A percentile compares a stretch with the other conserved stretches of the same genome.
These are phyloP conservation scores for Aphanomyces astaci DNA, from an alignment of 352 stramenopile genomes.

Conservation along the genomic window DNA sequence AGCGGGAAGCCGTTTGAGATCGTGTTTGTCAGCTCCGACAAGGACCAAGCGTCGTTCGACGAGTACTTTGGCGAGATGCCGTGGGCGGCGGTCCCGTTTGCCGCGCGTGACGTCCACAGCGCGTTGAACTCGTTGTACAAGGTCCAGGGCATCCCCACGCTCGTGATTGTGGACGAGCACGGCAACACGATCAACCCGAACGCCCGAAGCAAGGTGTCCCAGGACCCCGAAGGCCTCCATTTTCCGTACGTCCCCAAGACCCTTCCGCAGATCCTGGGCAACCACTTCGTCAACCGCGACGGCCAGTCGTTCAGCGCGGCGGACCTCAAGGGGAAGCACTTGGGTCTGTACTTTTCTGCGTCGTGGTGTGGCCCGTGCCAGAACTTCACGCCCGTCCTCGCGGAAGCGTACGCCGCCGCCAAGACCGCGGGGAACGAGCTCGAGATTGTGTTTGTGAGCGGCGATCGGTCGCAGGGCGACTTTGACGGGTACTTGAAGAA, in stretches of 20 bases:
- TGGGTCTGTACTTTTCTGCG: slow-evolving; percentile 60
- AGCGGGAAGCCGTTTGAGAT: slow-evolving; percentile 85
- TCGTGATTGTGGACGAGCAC: slow-evolving; percentile 84
- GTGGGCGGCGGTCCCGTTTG: slow-evolving; percentile 91
- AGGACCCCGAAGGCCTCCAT: slow-evolving; percentile 1
- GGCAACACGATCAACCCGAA: slow-evolving; percentile 70
- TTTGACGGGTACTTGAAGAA: slow-evolving; percentile 3
- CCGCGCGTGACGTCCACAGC: slow-evolving; percentile 60
- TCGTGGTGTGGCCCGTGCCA: slow-evolving; percentile 51
- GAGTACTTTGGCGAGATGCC: slow-evolving; percentile 90
- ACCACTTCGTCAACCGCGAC: slow-evolving; percentile 1
- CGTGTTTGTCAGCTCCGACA: slow-evolving; percentile 84
- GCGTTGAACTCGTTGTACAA: slow-evolving; percentile 72
- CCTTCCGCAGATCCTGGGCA: not conserved
- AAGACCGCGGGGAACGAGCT: not conserved
- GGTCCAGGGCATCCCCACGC: slow-evolving; percentile 84
- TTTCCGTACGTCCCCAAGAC: slow-evolving; percentile 17
- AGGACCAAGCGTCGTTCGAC: slow-evolving; percentile 56
- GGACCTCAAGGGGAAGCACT: slow-evolving; percentile 26
- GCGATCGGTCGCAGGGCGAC: not conserved
- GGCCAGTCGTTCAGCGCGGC: not conserved
- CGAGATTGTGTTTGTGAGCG: not conserved
- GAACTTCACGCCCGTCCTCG: slow-evolving; percentile 54
- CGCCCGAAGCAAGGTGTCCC: slow-evolving; percentile 61
- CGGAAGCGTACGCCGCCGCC: slow-evolving; percentile 45